Base-by-base conservation (phyloP, 352 stramenopile species). In the Phytopythium helicoides region DNA sequence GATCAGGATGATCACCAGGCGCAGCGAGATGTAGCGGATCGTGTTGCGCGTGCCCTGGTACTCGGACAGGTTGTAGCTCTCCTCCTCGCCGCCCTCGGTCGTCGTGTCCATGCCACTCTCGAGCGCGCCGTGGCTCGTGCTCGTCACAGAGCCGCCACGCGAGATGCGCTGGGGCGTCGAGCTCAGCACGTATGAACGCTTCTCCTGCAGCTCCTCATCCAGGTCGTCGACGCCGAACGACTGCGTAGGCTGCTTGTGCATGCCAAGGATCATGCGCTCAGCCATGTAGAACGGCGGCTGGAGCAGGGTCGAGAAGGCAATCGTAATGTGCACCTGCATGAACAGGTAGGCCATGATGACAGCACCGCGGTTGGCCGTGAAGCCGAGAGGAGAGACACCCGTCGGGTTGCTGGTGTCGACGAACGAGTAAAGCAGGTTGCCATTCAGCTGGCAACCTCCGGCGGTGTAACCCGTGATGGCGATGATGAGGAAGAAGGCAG, bases 261-360 rank as follows among this genome's bases (percentile, higher is more conserved):
- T 85, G 37, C 78, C 76, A 3, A 89, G 52, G 18, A 89, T 40
- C 0, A 84, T 39, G 55, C 78, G 76, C 50, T 89, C 78, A 11
- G 71, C 53, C 37, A 86, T 74, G 70, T 66, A 89, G 54, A 87
- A 79, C 9, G 73, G 66, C 15, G 76, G 76, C 39, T 69, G 60
- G 49, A 81, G 58, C 7, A 86, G 60, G 15, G 80, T 73, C 22
- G 66, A 66, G 60, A 82, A 81, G 11, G 68, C 73, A 51, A 76
- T 72, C 12, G 68, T 62, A 16, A 78, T 73, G 47, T 78, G 68
- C 16, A 78, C 31, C 31, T 78, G 69, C 69, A 81, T 84, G 55
- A 67, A 77, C n/a, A 78, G 62, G 52, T 78, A 88, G 21, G 70
- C 69, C 51, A 85, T 64, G 38, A 81, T 65, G 3, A 78, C 67